Base-by-base conservation (phyloP, 257 asterid genomes). In the Solanum pimpinellifolium region DNA sequence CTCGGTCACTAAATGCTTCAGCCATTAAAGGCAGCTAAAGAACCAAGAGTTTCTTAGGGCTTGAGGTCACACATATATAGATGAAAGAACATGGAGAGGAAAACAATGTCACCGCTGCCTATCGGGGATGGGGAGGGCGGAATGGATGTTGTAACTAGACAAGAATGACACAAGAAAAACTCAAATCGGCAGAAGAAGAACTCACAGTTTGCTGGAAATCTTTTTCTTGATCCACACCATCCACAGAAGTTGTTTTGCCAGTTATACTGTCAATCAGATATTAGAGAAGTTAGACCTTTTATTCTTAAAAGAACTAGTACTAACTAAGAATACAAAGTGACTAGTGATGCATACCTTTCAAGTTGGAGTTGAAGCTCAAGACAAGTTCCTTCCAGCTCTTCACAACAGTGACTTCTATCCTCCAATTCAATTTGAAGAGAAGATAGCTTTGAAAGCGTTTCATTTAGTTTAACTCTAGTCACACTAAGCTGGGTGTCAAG, bases 351-450 rank as follows among this genome's bases (percentile, higher is more conserved):
- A 47, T 88, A 94, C 99, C 99, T 95, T 89, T 94, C 93, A n/a
- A 96, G 98, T 81, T 94, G 97, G 69, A 97, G 94, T 89, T 93
- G 98, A 89, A 95, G 98, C 88, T 97, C 98, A 39, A 94, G 94
- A 86, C 98, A 94, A 5, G 94, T 92, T 72, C 92, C 96, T 88
- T 95, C 98, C 73, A 97, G 78, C 81, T 95, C 98, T 85, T 93
- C 93, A 86, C 96, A 97, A 75, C 91, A 88, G 21, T 90, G 96
- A 23, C 83, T 91, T 90, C 91, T 97, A 47, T 91, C 88, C 44
- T 97, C 98, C 90, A 95, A 74, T 85, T 94, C 98, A 9, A 93
- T 93, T 88, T 95, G 95, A 47, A 91, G 91, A 65, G 97, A 93
- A 9, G 95, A 91, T 62, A 94, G n/a, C 90, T 92, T 97, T 87